A percentile compares a stretch with the other conserved stretches of the same genome.
phyloP scores from a whole-genome alignment of 2,329 filamentous ascomycete species.

The Lasiodiplodia gonubiensis region DNA sequence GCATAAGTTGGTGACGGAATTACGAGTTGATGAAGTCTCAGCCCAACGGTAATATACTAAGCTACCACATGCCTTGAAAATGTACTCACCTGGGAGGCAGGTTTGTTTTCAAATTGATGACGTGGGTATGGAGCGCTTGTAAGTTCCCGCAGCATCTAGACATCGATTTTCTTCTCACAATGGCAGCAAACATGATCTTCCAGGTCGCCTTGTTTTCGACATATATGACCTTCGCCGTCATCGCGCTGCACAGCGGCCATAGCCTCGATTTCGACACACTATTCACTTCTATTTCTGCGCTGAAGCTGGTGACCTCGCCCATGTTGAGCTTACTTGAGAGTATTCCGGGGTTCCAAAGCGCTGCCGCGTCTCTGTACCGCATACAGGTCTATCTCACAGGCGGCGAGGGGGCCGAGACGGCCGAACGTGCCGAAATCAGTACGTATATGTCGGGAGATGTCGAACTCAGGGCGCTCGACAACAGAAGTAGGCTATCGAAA shows the following conservation, averaged over 20 bases:
- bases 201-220: constrained; percentile 34
- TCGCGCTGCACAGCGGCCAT: constrained; percentile 30
- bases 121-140: constrained; percentile 33
- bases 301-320: constrained; percentile 37
- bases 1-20: constrained; percentile 31
- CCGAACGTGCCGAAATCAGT: not conserved
- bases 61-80: not conserved
- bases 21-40: constrained; percentile 35
- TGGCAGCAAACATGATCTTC: constrained; percentile 33
- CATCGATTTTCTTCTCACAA: not conserved
- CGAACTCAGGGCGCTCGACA: not conserved
- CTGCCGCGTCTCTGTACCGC: constrained; percentile 34
- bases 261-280: constrained; percentile 34
- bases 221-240: constrained; percentile 35
- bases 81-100: not conserved
- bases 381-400: constrained; percentile 33
- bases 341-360: constrained; percentile 32
- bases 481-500: not conserved
- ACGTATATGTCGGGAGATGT: not conserved
- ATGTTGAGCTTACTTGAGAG: constrained; percentile 33
- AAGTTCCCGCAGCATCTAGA: not conserved
- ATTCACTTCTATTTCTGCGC: constrained; percentile 37
- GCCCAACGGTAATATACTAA: constrained; percentile 9
- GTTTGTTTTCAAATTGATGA: constrained; percentile 30
- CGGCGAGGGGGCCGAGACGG: not conserved